Percentiles rank a stretch among this genome's conserved stretches.
Evolutionary conservation across 805 yeast species (phyloP).

Genomic region (Hanseniaspora taiwanica): DNA sequence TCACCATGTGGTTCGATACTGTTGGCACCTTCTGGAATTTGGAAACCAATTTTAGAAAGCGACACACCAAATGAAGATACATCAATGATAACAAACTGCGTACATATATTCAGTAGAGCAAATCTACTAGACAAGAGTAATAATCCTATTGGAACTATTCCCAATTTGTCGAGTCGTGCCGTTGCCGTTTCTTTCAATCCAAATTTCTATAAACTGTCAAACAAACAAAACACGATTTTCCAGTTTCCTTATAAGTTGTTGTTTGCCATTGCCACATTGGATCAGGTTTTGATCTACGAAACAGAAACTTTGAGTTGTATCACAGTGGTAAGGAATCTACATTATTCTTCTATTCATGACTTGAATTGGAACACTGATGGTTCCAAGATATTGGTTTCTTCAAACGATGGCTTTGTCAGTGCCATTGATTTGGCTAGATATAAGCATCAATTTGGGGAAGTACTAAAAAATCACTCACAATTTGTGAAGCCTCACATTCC

Average conservation of each 20-base stretch:
- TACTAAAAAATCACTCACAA: neutral
- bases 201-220: constrained; percentile 31
- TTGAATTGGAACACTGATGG: constrained; percentile 79
- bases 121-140: constrained; percentile 35
- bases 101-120: constrained; percentile 62
- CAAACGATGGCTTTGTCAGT: constrained; percentile 91
- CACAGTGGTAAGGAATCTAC: constrained; percentile 65
- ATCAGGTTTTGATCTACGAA: constrained; percentile 68
- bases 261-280: constrained; percentile 89
- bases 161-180: constrained; percentile 74
- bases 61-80: neutral
- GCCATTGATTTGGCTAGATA: constrained; percentile 13
- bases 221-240: constrained; percentile 25
- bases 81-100: constrained; percentile 40
- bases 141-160: constrained; percentile 66
- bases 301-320: constrained; percentile 59
- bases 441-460: neutral
- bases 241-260: constrained; percentile 65
- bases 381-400: constrained; percentile 49
- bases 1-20: constrained; percentile 84
- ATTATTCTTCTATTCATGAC: constrained; percentile 83
- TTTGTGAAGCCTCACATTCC: constrained; percentile 9
- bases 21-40: constrained; percentile 64
- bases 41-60: constrained; percentile 22
- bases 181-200: constrained; percentile 75